Percentiles rank a stretch among this genome's conserved stretches.
Evolutionary conservation across 306 rosid species (phyloP).

Genomic region (Prunus salicina): DNA sequence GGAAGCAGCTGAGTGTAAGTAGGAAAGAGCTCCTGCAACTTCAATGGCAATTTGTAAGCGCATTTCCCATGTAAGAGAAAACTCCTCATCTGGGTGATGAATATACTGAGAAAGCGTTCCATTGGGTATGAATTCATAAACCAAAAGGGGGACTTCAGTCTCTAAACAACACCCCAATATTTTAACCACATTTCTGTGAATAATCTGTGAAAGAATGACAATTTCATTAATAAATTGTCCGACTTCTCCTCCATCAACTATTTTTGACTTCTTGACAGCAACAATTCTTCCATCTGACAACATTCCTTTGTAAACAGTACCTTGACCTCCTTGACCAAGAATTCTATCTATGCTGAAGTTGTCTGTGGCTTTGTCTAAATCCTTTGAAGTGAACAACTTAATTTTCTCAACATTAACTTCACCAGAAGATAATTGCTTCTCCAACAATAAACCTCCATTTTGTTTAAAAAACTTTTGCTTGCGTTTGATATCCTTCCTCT

Average conservation of each 20-base stretch:
- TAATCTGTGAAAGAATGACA: background rate
- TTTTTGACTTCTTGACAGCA: background rate
- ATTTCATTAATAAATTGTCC: background rate
- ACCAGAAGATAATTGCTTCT: background rate
- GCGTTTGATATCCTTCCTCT: constrained; percentile 6
- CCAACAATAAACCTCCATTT: background rate
- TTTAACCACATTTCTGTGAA: background rate
- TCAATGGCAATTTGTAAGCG: background rate
- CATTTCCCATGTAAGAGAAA: background rate
- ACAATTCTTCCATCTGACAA: background rate
- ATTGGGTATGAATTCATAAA: background rate
- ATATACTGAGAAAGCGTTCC: background rate
- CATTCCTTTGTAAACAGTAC: constrained; percentile 10
- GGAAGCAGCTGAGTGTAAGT: background rate
- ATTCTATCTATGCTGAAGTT: constrained; percentile 9
- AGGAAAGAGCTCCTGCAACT: background rate
- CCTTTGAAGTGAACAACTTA: constrained; percentile 11
- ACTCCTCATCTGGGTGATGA: background rate
- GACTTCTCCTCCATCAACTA: background rate
- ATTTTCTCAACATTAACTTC: constrained; percentile 14
- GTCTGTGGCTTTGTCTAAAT: constrained; percentile 21
- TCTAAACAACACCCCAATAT: background rate
- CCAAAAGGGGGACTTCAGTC: background rate
- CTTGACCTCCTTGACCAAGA: constrained; percentile 25
- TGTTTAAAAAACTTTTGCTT: constrained; percentile 8